Conservation (phyloP, 345 rosid species). For the Boechera retrofracta region DNA sequence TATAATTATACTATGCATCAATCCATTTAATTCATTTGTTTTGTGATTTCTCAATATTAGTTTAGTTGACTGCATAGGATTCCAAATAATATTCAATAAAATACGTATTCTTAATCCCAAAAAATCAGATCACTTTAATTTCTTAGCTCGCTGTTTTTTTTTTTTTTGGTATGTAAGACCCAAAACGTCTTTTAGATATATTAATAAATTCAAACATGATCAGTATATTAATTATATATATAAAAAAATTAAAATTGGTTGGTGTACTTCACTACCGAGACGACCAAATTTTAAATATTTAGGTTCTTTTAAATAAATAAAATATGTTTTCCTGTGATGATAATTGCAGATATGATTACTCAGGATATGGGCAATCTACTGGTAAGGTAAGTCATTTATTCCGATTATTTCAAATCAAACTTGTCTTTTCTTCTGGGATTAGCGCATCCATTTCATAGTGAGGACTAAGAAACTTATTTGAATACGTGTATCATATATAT, state of each 20-base stretch:
- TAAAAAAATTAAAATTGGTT: background rate
- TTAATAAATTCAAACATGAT: background rate
- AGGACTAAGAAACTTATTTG: background rate
- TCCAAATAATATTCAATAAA: background rate
- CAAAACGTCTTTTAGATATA: background rate
- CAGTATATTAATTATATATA: background rate
- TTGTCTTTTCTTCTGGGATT: background rate
- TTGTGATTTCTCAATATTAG: background rate
- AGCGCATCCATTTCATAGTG: no score
- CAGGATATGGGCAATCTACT: constrained; percentile 88
- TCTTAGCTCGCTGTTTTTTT: background rate
- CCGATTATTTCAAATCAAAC: background rate
- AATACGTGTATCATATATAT: background rate
- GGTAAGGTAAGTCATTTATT: constrained; percentile 70
- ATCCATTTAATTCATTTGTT: background rate
- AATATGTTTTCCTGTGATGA: background rate
- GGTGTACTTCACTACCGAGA: background rate
- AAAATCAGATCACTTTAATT: background rate
- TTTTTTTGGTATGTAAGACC: background rate
- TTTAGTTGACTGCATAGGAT: background rate
- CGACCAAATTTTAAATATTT: background rate
- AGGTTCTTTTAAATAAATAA: background rate
- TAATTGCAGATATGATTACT: constrained; percentile 78
- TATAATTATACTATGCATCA: background rate
- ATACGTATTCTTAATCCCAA: background rate